phyloP scores from a whole-genome alignment of 1,139 yeast genomes.

The Pichia sp. region DNA sequence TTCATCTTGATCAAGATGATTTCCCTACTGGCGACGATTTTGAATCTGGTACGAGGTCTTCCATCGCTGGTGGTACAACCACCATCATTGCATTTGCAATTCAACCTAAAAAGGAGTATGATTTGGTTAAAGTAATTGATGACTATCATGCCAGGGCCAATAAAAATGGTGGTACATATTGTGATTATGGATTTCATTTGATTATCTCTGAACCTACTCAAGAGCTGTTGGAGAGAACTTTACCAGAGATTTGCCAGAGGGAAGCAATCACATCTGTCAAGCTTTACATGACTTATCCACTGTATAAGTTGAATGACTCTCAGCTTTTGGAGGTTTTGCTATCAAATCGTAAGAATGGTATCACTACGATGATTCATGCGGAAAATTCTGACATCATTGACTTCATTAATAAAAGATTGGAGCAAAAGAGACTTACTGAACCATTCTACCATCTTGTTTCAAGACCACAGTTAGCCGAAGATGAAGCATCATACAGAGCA shows the following conservation, averaged over 20 bases:
- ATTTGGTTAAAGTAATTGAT: constrained; percentile 23
- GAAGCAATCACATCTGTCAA: constrained; percentile 39
- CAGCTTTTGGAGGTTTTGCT: constrained; percentile 34
- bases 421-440: constrained; percentile 30
- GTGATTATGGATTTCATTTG: constrained; percentile 41
- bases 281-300: constrained; percentile 40
- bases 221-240: constrained; percentile 25
- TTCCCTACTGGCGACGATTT: constrained; percentile 37
- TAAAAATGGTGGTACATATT: constrained; percentile 14
- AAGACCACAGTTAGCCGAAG: constrained; percentile 40
- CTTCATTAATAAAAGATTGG: constrained; percentile 34
- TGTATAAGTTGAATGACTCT: constrained; percentile 34
- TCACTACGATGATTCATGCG: constrained; percentile 44
- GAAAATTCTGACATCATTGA: constrained; percentile 41
- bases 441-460: constrained; percentile 40
- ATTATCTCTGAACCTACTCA: constrained; percentile 28
- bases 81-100: constrained; percentile 39
- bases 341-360: constrained; percentile 33
- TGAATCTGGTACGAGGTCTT: constrained; percentile 53
- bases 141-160: constrained; percentile 24
- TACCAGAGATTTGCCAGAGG: constrained; percentile 25
- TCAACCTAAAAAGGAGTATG: constrained; percentile 31
- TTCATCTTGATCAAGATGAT: constrained; percentile 40
- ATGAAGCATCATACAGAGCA: constrained; percentile 42
- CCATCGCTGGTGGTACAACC: constrained; percentile 50